These are phyloP conservation scores for Neurospora pannonica DNA, from an alignment of 495 filamentous ascomycete species.

Conservation along the genomic window DNA sequence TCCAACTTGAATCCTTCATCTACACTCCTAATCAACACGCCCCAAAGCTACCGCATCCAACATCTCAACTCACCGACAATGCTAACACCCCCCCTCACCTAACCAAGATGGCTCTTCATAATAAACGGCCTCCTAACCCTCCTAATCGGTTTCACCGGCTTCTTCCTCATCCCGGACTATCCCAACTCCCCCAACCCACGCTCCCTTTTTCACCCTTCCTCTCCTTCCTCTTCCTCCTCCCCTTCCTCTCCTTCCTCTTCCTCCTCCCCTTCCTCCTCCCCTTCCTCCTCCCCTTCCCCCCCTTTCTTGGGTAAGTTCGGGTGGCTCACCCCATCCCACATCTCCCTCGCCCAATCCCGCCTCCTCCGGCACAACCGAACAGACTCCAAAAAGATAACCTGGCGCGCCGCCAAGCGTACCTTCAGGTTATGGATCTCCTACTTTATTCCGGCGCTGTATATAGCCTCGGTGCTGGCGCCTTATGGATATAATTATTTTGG, in stretches of 20 bases:
- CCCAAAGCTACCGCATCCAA: no score
- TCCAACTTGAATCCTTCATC: no score
- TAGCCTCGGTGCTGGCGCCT: constrained; percentile 25
- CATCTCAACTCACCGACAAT: no score
- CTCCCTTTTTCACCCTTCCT: background rate
- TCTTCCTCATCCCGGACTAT: constrained; percentile 42
- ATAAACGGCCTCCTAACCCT: constrained; percentile 41
- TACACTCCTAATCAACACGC: no score
- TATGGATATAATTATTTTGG: constrained; percentile 35
- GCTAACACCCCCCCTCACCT: background rate
- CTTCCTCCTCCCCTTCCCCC: background rate
- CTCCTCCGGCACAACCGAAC: constrained; percentile 24
- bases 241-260: background rate
- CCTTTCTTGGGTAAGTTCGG: background rate
- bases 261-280: background rate
- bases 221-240: background rate
- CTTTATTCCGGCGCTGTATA: constrained; percentile 27
- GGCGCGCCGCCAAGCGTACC: constrained; percentile 28
- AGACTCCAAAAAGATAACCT: constrained; percentile 28
- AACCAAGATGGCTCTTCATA: constrained; percentile 41
- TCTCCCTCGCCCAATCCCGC: constrained; percentile 18
- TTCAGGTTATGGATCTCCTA: constrained; percentile 27
- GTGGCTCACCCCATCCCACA: constrained; percentile 26
- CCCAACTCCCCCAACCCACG: constrained; percentile 31
- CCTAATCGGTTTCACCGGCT: constrained; percentile 36